Base-by-base conservation (phyloP, 768 basidiomycete species). In the Suillus cothurnatus region DNA sequence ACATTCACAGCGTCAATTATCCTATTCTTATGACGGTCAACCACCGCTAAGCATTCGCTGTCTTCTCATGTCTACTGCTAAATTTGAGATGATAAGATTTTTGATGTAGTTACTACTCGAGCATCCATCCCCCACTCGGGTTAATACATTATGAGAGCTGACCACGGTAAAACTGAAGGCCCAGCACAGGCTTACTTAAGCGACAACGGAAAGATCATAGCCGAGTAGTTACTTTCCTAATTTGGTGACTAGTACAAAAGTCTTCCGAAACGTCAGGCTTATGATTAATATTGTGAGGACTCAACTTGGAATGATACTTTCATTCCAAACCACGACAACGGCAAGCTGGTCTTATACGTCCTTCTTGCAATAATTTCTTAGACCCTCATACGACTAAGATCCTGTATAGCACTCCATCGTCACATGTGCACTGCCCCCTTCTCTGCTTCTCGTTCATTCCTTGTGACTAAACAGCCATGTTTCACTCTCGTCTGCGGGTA, bases 401-500 rank as follows among this genome's bases (percentile, higher is more conserved):
- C 11, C 26, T 14, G 58, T 19, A 19, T 19, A 21, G 12, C 39
- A 34, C 32, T 11, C 12, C 7, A n/a, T 32, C 7, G 53, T 41
- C 58, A 41, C 28, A 59, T 57, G 50, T 28, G 62, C 61, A 62
- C 36, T 63, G 36, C 63, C 63, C 23, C 61, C 36, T 50, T 39
- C 43, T 43, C 55, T 31, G 12, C 50, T 39, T 34, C 55, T 17
- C 17, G 19, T 61, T 31, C 19, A 41, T 41, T 41, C 26, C 26
- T 59, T 41, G 17, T 41, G 19, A 61, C 26, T 11, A 23, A 53
- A 66, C 32, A 52, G 36, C 28, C 21, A 68, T 68, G 52, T 31
- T 41, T 8, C 58, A 59, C 58, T 88, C 91, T 43, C 85, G 83
- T 47, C 85, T 95, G 19, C 86, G 87, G 50, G 87, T 94, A 49